Evolutionary conservation across 208 protist species (phyloP).

Genomic region (Leishmania martiniquensis): DNA sequence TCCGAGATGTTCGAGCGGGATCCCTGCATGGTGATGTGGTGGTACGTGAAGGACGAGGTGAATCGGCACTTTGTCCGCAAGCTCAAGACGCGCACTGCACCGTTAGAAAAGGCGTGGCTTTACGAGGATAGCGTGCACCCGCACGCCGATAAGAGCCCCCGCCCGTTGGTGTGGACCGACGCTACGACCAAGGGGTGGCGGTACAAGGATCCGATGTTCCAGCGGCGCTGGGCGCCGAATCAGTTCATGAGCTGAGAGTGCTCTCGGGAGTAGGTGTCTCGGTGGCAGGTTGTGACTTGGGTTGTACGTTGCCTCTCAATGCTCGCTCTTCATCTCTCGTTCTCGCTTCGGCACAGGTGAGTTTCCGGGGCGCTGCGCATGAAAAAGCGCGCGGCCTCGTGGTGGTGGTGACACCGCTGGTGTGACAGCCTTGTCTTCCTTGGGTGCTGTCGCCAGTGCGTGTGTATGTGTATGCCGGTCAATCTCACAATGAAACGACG

Average conservation of each 20-base stretch:
- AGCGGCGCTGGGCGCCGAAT: conserved; percentile 85
- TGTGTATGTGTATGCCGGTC: not conserved
- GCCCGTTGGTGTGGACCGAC: conserved; percentile 86
- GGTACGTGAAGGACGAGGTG: conserved; percentile 91
- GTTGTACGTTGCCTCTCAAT: not conserved
- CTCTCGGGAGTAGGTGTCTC: not conserved
- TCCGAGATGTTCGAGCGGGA: conserved; percentile 94
- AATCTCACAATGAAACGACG: not conserved
- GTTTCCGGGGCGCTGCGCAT: not conserved
- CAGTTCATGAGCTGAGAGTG: conserved; percentile 78
- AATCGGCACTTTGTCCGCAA: conserved; percentile 92
- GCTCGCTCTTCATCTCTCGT: not conserved
- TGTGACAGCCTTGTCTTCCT: not conserved
- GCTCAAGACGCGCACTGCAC: conserved; percentile 87
- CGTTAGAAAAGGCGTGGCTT: conserved; percentile 93
- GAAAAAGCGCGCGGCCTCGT: not conserved
- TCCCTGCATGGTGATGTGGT: conserved; percentile 94
- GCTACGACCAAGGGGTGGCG: conserved; percentile 51
- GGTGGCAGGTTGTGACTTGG: not conserved
- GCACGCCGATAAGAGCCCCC: conserved; percentile 85
- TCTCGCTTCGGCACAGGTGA: not conserved
- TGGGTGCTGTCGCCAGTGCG: not conserved
- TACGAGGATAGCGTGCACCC: conserved; percentile 91
- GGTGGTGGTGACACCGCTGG: not conserved
- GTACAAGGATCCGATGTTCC: conserved; percentile 85